phyloP scores from a whole-genome alignment of 2,329 filamentous ascomycete genomes.

The Chaetomiaceae sp. region DNA sequence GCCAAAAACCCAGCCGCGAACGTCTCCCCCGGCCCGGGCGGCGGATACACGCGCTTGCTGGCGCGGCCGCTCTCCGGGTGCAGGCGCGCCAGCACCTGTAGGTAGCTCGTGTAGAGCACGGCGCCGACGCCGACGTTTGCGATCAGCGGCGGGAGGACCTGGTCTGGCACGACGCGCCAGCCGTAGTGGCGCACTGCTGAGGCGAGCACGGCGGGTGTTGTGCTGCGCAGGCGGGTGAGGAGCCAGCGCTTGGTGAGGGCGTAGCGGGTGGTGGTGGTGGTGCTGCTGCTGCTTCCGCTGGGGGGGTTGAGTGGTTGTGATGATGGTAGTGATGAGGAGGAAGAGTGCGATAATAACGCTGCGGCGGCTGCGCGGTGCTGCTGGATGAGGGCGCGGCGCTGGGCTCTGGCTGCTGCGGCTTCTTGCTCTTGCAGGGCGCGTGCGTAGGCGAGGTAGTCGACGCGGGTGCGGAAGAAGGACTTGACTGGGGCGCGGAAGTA shows the following conservation, averaged over 20 bases:
- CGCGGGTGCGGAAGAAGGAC: constrained; percentile 83
- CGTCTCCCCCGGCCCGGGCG: constrained; percentile 57
- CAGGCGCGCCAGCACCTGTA: constrained; percentile 61
- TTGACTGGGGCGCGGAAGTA: constrained; percentile 91
- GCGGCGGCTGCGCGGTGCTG: too few relatives aligned
- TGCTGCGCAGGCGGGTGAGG: constrained; percentile 53
- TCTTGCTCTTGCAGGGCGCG: constrained; percentile 48
- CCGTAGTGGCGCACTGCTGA: constrained; percentile 65
- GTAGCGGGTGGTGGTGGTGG: too few relatives aligned
- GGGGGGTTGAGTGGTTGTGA: too few relatives aligned
- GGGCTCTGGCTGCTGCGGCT: constrained; percentile 12
- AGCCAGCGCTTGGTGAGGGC: constrained; percentile 35
- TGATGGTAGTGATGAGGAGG: too few relatives aligned
- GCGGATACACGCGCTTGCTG: constrained; percentile 63
- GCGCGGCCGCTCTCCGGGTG: constrained; percentile 58
- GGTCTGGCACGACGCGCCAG: constrained; percentile 69
- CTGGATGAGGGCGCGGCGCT: too few relatives aligned
- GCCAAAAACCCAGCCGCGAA: constrained; percentile 67
- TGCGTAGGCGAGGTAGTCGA: constrained; percentile 70
- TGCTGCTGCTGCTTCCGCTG: too few relatives aligned
- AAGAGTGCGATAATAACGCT: too few relatives aligned
- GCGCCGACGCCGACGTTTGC: constrained; percentile 72
- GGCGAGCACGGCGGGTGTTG: constrained; percentile 64
- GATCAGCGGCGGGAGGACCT: constrained; percentile 69
- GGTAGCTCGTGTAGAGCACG: constrained; percentile 70